phyloP scores from a whole-genome alignment of 2,329 filamentous ascomycete species.

The Sporothrix globosa region DNA sequence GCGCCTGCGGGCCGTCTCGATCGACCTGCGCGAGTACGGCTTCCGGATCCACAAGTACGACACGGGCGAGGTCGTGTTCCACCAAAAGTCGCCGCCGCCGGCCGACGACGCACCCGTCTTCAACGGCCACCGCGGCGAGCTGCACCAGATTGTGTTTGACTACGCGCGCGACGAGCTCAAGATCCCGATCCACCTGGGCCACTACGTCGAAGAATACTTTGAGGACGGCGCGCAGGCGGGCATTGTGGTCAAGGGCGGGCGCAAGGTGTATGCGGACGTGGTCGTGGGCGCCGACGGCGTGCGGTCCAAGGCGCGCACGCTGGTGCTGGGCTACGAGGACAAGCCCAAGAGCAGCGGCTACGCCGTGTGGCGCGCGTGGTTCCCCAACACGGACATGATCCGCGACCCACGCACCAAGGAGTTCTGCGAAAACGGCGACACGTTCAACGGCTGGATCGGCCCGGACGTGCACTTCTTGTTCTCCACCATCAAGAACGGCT shows the following conservation, averaged over 20 bases:
- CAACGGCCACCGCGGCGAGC: constrained; percentile 64
- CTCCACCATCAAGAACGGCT: constrained; percentile 59
- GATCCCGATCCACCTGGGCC: constrained; percentile 59
- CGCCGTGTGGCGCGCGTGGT: constrained; percentile 59
- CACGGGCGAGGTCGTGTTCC: constrained; percentile 61
- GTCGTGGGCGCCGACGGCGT: constrained; percentile 61
- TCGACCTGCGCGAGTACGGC: constrained; percentile 56
- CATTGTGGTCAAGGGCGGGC: constrained; percentile 43
- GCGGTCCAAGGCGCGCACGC: constrained; percentile 55
- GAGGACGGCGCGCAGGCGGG: constrained; percentile 56
- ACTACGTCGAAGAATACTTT: constrained; percentile 57
- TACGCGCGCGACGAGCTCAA: constrained; percentile 58
- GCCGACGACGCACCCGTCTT: constrained; percentile 57
- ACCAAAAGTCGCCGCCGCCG: constrained; percentile 53
- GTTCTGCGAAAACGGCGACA: constrained; percentile 60
- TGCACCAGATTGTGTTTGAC: constrained; percentile 62
- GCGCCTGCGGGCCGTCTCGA: constrained; percentile 55
- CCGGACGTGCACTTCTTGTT: constrained; percentile 61
- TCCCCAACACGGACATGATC: constrained; percentile 56
- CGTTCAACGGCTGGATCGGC: constrained; percentile 63
- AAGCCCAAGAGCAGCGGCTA: constrained; percentile 57
- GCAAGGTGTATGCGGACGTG: constrained; percentile 48
- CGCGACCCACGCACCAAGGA: constrained; percentile 56
- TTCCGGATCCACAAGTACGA: constrained; percentile 67
- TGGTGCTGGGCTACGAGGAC: constrained; percentile 56